phyloP scores from a whole-genome alignment of 768 basidiomycete genomes.

The Mycena rosella region DNA sequence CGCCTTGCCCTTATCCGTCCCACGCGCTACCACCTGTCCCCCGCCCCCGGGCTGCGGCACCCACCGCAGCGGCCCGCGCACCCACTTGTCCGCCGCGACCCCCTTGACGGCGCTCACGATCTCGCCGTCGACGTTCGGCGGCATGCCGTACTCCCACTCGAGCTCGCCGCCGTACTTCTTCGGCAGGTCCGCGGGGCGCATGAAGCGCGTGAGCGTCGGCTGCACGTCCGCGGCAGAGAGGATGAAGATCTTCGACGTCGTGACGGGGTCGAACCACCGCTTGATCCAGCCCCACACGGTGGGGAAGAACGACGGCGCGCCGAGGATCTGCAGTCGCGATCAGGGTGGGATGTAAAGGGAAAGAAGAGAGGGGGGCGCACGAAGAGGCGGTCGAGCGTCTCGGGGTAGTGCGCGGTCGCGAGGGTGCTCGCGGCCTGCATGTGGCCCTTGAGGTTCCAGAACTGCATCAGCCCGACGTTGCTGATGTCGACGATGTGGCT shows the following conservation, averaged over 20 bases:
- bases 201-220: conserved; percentile 52
- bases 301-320: conserved; percentile 71
- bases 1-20: conserved; percentile 21
- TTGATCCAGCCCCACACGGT: conserved; percentile 74
- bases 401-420: conserved; percentile 69
- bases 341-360: too few relatives aligned
- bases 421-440: conserved; percentile 67
- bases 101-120: conserved; percentile 47
- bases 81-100: conserved; percentile 53
- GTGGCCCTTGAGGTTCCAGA: conserved; percentile 64
- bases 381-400: conserved; percentile 61
- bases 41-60: conserved; percentile 13
- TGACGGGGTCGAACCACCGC: conserved; percentile 69
- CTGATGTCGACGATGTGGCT: conserved; percentile 65
- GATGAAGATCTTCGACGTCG: conserved; percentile 68
- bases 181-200: conserved; percentile 62
- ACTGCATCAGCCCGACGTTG: conserved; percentile 53
- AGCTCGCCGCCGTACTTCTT: conserved; percentile 67
- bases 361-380: not conserved
- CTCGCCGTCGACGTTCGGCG: conserved; percentile 59
- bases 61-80: conserved; percentile 41
- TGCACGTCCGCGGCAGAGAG: conserved; percentile 56
- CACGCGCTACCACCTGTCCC: conserved; percentile 30
- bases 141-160: conserved; percentile 65
- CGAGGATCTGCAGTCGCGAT: conserved; percentile 55